These are phyloP conservation scores for Ustilago trichophora DNA, from an alignment of 1,284 basidiomycete genomes.

Conservation along the genomic window DNA sequence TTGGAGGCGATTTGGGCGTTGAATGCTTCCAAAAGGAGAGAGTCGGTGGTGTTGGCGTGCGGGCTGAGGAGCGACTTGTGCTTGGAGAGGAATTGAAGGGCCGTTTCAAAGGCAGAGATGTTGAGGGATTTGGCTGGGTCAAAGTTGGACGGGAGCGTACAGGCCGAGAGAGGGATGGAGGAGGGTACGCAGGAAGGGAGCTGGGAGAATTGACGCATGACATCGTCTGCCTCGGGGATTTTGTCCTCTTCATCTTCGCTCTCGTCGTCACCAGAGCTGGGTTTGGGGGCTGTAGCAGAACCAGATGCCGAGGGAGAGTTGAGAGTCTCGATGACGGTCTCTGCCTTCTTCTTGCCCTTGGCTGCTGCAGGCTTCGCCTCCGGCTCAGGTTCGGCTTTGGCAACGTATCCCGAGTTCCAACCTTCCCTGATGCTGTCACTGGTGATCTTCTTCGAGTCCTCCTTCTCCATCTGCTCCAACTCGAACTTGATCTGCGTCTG, in stretches of 20 bases:
- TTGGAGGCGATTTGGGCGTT: conserved; percentile 74
- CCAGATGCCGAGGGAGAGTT: conserved; percentile 72
- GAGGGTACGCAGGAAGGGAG: conserved; percentile 53
- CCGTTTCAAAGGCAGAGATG: conserved; percentile 50
- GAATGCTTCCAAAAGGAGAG: conserved; percentile 90
- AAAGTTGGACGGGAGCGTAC: conserved; percentile 48
- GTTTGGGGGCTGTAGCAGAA: conserved; percentile 7
- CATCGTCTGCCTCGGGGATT: conserved; percentile 46
- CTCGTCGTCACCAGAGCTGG: conserved; percentile 31
- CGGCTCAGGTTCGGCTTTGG: conserved; percentile 67
- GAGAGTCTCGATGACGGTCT: conserved; percentile 77
- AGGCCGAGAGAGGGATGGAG: conserved; percentile 46
- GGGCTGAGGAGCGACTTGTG: conserved; percentile 58
- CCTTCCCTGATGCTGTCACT: conserved; percentile 77
- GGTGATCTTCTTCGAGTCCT: conserved; percentile 66
- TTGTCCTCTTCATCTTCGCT: conserved; percentile 58
- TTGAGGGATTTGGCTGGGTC: conserved; percentile 54
- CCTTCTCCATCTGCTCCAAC: conserved; percentile 67
- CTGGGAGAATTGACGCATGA: conserved; percentile 52
- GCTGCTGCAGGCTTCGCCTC: conserved; percentile 64
- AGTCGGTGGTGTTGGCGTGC: conserved; percentile 71
- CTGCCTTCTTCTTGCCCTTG: conserved; percentile 38
- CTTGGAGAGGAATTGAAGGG: conserved; percentile 55
- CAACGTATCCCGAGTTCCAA: conserved; percentile 73
- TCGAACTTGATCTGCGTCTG: conserved; percentile 71